Evolutionary conservation across 2,329 filamentous ascomycete species (phyloP).

Genomic region (Colletotrichum gloeosporioides): DNA sequence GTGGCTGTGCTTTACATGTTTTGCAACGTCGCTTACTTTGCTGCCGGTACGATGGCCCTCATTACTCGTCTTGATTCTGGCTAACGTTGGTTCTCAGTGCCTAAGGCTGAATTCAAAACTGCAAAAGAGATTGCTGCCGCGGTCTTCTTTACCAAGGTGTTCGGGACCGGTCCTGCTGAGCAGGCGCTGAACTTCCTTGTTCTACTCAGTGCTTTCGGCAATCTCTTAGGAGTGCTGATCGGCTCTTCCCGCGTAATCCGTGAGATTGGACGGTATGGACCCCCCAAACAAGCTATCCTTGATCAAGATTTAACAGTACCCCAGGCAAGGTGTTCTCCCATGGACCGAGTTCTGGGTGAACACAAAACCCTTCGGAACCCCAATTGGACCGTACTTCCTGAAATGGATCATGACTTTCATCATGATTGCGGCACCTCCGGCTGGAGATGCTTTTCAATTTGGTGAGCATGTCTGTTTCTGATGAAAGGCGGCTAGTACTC

Average conservation of each 20-base stretch:
- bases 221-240: slow-evolving; percentile 60
- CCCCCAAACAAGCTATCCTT: background rate
- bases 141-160: slow-evolving; percentile 64
- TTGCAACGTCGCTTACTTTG: slow-evolving; percentile 66
- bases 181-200: slow-evolving; percentile 63
- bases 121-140: slow-evolving; percentile 61
- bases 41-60: slow-evolving; percentile 26
- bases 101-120: slow-evolving; percentile 54
- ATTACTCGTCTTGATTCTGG: background rate
- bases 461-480: slow-evolving; percentile 29
- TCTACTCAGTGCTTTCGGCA: slow-evolving; percentile 62
- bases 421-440: slow-evolving; percentile 65
- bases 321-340: slow-evolving; percentile 62
- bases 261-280: slow-evolving; percentile 57
- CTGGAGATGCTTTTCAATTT: slow-evolving; percentile 70
- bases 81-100: slow-evolving; percentile 35
- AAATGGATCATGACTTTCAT: slow-evolving; percentile 63
- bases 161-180: slow-evolving; percentile 54
- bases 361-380: slow-evolving; percentile 67
- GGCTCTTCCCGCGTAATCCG: slow-evolving; percentile 61
- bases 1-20: slow-evolving; percentile 62
- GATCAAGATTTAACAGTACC: slow-evolving; percentile 11
- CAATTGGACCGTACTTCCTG: slow-evolving; percentile 61
- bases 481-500: background rate
- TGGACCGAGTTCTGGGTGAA: slow-evolving; percentile 67